Conservation (phyloP, 179 eudicot species). For the Sideroxylon spinosum region DNA sequence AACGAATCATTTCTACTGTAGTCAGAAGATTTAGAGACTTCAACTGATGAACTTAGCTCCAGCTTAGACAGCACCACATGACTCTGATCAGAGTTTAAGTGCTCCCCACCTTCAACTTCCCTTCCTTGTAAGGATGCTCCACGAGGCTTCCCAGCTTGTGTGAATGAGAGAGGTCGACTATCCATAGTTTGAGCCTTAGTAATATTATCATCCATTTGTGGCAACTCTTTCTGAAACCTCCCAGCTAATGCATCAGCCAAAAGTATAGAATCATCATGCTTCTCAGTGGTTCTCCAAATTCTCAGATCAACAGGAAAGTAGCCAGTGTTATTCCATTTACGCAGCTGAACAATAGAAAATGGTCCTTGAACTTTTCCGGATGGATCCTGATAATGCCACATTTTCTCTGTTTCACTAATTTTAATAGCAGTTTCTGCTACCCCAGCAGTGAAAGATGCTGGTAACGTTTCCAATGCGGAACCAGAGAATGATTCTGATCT, state of each 20-base stretch:
- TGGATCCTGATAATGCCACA: slow-evolving; percentile 91
- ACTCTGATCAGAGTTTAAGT: slow-evolving; percentile 15
- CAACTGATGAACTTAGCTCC: slow-evolving; percentile 27
- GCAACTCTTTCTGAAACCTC: slow-evolving; percentile 45
- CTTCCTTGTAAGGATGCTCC: slow-evolving; percentile 20
- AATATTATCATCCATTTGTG: slow-evolving; percentile 6
- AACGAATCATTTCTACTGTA: slow-evolving; percentile 34
- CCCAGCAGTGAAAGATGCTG: slow-evolving; percentile 28
- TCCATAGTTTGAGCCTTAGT: slow-evolving; percentile 12
- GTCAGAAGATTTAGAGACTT: slow-evolving; percentile 32
- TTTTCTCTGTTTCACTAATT: slow-evolving; percentile 64
- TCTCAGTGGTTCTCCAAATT: slow-evolving; percentile 61
- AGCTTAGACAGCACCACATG: neutral
- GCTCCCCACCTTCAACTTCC: slow-evolving; percentile 16
- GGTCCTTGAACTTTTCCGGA: slow-evolving; percentile 92
- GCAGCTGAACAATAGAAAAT: slow-evolving; percentile 78
- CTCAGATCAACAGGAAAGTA: slow-evolving; percentile 73
- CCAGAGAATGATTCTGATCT: slow-evolving; percentile 34
- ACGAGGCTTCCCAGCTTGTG: slow-evolving; percentile 18
- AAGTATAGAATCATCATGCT: slow-evolving; percentile 64
- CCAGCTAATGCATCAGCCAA: slow-evolving; percentile 75
- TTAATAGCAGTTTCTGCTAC: slow-evolving; percentile 35
- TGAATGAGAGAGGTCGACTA: slow-evolving; percentile 17
- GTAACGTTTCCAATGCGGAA: slow-evolving; percentile 37
- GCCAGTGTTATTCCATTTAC: slow-evolving; percentile 90